Percentiles rank a stretch among this genome's conserved stretches.
Conservation (phyloP, 306 rosid genomes). For the Quercus aquifolioides region DNA sequence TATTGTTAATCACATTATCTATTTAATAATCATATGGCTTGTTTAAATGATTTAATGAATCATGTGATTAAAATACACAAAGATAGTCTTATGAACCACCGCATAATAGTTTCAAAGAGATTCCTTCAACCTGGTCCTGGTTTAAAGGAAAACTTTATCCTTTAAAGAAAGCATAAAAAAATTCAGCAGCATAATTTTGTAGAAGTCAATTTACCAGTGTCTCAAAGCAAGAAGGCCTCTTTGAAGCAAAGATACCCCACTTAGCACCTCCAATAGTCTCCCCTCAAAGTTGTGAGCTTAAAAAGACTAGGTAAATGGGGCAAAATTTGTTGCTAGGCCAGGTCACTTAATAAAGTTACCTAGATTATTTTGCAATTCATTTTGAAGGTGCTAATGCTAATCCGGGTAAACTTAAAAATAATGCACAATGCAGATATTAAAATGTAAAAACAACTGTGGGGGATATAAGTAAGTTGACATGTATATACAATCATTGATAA, state of each 20-base stretch:
- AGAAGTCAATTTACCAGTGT: neutral
- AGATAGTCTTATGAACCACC: too few relatives aligned
- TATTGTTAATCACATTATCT: too few relatives aligned
- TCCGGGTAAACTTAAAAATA: neutral
- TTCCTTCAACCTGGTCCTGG: too few relatives aligned
- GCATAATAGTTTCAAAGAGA: too few relatives aligned
- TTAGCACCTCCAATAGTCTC: neutral
- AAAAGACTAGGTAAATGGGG: neutral
- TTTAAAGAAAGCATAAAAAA: too few relatives aligned
- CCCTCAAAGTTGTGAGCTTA: neutral
- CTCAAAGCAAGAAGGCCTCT: neutral
- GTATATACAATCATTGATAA: neutral
- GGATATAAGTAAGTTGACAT: neutral
- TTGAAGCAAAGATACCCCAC: neutral
- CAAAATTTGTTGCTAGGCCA: neutral
- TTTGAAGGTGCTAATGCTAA: neutral
- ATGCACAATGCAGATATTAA: neutral
- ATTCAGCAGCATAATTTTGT: neutral
- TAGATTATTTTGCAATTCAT: neutral
- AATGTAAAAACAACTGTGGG: neutral
- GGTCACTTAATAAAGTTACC: neutral
- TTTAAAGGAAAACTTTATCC: too few relatives aligned
- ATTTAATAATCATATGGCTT: too few relatives aligned
- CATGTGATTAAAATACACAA: too few relatives aligned
- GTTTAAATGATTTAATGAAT: too few relatives aligned